Base-by-base conservation (phyloP, 208 protist genomes). In the Trypanosoma avium region DNA sequence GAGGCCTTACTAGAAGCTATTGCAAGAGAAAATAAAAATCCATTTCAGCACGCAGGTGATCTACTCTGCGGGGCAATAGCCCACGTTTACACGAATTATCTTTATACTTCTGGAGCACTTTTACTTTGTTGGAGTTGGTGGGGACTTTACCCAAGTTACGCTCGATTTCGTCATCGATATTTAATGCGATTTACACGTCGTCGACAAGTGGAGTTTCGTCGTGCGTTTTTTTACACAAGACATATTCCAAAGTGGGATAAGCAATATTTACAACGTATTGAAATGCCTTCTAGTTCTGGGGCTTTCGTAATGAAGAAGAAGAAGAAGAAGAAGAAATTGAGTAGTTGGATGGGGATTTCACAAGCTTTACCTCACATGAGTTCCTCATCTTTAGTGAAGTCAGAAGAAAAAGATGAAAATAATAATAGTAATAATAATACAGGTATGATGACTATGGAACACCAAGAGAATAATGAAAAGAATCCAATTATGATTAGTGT, bases 161-260 rank as follows among this genome's bases (percentile, higher is more conserved):
- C 78, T n/a, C 79, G 86, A 4, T 89, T 84, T 58, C 82, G 86
- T 17, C 86, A 93, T 50, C 35, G 21, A 17, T 65, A 84, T 59
- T 47, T 88, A 13, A 56, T 72, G 19, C 86, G 86, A 26, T 93
- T 90, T 52, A 74, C 73, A 26, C 76, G 77, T 13, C 40, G 49
- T 21, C 59, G 33, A 15, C 86, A 93, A 48, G 56, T 73, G 12
- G 71, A 71, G 19, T 79, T 86, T 22, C 75, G 82, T 12, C 72
- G 81, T 6, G 77, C 77, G 57, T 70, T 89, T 49, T 93, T 93
- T 50, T 62, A 60, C 21, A 88, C 86, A 0, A 63, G 77, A 17
- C 79, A 93, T 60, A 84, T 93, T 52, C 82, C 86, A 4, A 93
- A 86, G 56, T 90, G 82, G 82, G 68, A 86, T 47, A 86, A 88